phyloP scores from a whole-genome alignment of 2,329 filamentous ascomycete species.

The Didymosphaeria variabile region DNA sequence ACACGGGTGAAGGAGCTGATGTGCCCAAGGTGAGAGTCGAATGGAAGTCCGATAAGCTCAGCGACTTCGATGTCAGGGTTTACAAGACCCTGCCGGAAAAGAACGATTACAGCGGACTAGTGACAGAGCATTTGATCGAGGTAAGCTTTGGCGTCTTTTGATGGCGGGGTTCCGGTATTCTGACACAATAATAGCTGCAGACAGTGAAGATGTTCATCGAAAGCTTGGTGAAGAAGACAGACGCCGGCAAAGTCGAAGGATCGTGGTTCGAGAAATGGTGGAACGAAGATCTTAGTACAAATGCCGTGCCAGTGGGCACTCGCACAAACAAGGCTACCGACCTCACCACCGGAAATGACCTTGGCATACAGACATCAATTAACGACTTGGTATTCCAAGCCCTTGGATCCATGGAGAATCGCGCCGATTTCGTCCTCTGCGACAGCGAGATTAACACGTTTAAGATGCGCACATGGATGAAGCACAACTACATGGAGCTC shows the following conservation, averaged over 20 bases:
- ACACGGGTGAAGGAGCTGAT: neutral
- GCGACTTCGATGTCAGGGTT: neutral
- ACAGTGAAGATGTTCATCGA: slow-evolving; percentile 9
- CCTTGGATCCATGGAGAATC: neutral
- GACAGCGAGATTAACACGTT: slow-evolving; percentile 5
- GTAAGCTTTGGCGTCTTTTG: neutral
- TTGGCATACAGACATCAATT: neutral
- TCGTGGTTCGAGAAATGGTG: slow-evolving; percentile 2
- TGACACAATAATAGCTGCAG: neutral
- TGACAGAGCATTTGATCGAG: slow-evolving; percentile 6
- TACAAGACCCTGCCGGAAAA: neutral
- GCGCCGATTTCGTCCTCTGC: slow-evolving; percentile 1
- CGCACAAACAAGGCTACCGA: neutral
- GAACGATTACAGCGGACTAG: neutral
- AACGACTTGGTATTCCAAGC: slow-evolving; percentile 7
- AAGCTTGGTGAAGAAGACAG: neutral
- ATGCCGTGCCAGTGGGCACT: neutral
- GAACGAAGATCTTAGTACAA: neutral
- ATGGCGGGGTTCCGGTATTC: neutral
- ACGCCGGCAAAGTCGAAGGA: neutral
- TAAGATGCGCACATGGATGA: slow-evolving; percentile 3
- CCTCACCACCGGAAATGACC: neutral
- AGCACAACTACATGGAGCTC: neutral
- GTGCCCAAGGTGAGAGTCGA: neutral
- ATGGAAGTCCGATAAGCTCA: neutral